These are phyloP conservation scores for Psilocybe cyanescens DNA, from an alignment of 768 basidiomycete genomes.

Conservation along the genomic window DNA sequence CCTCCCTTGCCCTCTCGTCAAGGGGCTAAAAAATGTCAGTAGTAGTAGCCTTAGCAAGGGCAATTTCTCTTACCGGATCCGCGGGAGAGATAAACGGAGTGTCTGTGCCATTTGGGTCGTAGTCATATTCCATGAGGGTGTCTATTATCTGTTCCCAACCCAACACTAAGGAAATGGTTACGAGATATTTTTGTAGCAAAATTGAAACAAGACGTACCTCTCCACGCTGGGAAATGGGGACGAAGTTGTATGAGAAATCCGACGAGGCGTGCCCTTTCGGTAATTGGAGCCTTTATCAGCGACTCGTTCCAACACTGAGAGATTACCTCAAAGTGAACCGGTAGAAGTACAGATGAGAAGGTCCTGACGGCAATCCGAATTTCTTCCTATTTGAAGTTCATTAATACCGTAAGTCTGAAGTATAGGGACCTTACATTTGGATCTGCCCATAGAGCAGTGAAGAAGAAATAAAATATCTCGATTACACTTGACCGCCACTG, in stretches of 20 bases:
- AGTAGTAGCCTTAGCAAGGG: neutral
- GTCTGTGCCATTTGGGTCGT: constrained; percentile 35
- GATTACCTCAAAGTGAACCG: constrained; percentile 68
- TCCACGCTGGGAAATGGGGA: constrained; percentile 71
- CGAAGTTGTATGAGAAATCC: constrained; percentile 70
- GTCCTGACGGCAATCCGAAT: constrained; percentile 61
- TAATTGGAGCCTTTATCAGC: constrained; percentile 54
- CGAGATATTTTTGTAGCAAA: neutral
- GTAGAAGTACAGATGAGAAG: constrained; percentile 62
- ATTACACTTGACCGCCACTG: constrained; percentile 70
- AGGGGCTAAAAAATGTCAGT: neutral
- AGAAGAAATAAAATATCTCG: constrained; percentile 63
- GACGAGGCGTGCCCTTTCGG: constrained; percentile 60
- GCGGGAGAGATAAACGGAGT: constrained; percentile 39
- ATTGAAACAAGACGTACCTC: constrained; percentile 41
- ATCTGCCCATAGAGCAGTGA: constrained; percentile 67
- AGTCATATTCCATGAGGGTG: constrained; percentile 59
- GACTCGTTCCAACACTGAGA: constrained; percentile 71
- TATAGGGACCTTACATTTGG: constrained; percentile 45
- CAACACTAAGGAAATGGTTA: constrained; percentile 46
- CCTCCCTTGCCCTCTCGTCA: neutral
- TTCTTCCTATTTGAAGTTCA: constrained; percentile 60
- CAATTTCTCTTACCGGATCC: constrained; percentile 39
- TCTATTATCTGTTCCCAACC: constrained; percentile 68
- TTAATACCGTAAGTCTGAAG: neutral